Evolutionary conservation across 768 basidiomycete species (phyloP).

Genomic region (Holtermanniella nyarrowii): DNA sequence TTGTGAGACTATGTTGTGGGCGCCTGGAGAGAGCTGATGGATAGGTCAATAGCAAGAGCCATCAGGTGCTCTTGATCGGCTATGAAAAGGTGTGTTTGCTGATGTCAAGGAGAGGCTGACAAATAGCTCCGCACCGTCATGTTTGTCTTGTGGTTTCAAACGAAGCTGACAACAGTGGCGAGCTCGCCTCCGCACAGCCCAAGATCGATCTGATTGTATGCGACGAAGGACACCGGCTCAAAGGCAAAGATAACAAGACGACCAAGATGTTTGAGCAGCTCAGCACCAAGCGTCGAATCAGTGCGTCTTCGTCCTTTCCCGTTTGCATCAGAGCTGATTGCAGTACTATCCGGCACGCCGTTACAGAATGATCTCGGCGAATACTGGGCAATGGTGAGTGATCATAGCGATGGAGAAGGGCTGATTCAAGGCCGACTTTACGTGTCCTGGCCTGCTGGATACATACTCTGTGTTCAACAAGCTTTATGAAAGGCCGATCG

Average conservation of each 20-base stretch:
- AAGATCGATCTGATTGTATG: constrained; percentile 88
- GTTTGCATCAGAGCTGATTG: neutral
- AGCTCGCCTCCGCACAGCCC: constrained; percentile 47
- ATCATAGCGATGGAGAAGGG: neutral
- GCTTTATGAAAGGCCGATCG: constrained; percentile 77
- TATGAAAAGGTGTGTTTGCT: constrained; percentile 59
- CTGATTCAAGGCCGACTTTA: constrained; percentile 64
- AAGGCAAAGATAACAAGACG: constrained; percentile 77
- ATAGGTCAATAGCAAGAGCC: constrained; percentile 22
- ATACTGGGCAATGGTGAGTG: constrained; percentile 84
- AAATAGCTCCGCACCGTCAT: constrained; percentile 58
- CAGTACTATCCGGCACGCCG: constrained; percentile 82
- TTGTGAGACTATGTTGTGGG: too few relatives aligned
- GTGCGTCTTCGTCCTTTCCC: constrained; percentile 12
- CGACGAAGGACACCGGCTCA: constrained; percentile 94
- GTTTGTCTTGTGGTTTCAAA: constrained; percentile 49
- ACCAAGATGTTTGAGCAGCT: constrained; percentile 73
- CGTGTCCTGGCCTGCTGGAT: constrained; percentile 78
- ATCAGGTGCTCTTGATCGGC: constrained; percentile 80
- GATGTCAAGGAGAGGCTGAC: constrained; percentile 1
- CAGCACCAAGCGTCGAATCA: constrained; percentile 64
- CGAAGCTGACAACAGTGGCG: constrained; percentile 19
- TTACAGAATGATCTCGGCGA: constrained; percentile 94
- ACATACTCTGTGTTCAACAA: constrained; percentile 40
- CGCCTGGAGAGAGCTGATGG: too few relatives aligned